phyloP scores from a whole-genome alignment of 2,329 filamentous ascomycete genomes.

The Hypoxylon sp. region DNA sequence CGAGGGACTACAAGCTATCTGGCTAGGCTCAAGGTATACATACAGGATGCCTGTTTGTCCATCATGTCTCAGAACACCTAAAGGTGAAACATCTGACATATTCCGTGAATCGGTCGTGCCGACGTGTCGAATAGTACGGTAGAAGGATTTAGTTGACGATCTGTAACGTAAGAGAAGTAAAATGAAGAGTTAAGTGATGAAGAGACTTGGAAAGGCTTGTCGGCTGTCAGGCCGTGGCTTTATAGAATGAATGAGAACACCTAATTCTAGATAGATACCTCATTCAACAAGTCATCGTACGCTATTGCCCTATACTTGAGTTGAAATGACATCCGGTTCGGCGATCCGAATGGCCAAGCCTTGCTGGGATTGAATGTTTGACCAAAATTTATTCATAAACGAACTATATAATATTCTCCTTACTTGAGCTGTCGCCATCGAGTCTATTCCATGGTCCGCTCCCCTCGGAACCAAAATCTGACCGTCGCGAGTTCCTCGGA shows the following conservation, averaged over 20 bases:
- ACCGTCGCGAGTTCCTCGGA: constrained; percentile 14
- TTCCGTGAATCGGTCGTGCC: not conserved
- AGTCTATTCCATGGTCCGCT: constrained; percentile 25
- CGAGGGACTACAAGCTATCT: too few relatives aligned
- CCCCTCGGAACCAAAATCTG: constrained; percentile 16
- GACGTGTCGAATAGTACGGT: not conserved
- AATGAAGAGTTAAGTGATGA: not conserved
- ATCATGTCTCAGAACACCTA: too few relatives aligned
- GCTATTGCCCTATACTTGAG: not conserved
- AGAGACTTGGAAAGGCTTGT: not conserved
- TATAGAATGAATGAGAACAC: not conserved
- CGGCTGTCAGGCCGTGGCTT: not conserved
- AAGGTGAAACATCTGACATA: too few relatives aligned
- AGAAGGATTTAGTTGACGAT: not conserved
- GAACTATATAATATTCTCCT: constrained; percentile 20
- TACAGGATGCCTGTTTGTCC: too few relatives aligned
- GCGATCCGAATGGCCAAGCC: not conserved
- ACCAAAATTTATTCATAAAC: constrained; percentile 4
- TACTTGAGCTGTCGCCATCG: constrained; percentile 18
- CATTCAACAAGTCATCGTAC: not conserved
- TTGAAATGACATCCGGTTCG: not conserved
- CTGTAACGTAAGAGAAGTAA: not conserved
- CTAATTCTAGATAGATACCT: not conserved
- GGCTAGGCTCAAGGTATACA: too few relatives aligned
- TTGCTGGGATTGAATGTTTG: not conserved